These are phyloP conservation scores for Penicillium lagena DNA, from an alignment of 495 filamentous ascomycete genomes.

Conservation along the genomic window DNA sequence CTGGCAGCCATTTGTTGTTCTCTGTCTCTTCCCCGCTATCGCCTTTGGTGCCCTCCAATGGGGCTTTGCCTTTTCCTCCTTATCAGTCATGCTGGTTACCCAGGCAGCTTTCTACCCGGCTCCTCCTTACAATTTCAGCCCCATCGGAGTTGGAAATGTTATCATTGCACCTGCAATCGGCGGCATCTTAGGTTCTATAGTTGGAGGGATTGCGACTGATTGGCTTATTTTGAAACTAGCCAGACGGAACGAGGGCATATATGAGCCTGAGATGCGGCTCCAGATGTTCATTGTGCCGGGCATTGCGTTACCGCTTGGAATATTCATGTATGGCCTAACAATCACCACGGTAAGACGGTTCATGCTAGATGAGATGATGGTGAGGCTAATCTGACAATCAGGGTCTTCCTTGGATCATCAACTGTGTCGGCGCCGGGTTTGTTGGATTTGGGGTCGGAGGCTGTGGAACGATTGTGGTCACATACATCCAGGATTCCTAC, in stretches of 20 bases:
- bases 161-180: conserved; percentile 27
- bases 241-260: conserved; percentile 26
- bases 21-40: conserved; percentile 23
- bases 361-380: no score
- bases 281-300: conserved; percentile 12
- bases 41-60: conserved; percentile 24
- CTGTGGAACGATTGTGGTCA: conserved; percentile 1
- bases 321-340: conserved; percentile 14
- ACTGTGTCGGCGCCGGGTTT: background rate
- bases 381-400: no score
- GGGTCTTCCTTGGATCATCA: no score
- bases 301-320: conserved; percentile 2
- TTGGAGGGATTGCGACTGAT: conserved; percentile 25
- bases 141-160: conserved; percentile 25
- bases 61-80: conserved; percentile 17
- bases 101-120: conserved; percentile 15
- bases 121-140: conserved; percentile 30
- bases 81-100: conserved; percentile 18
- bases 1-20: conserved; percentile 12
- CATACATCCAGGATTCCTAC: conserved; percentile 24
- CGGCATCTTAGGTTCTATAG: conserved; percentile 21
- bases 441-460: background rate
- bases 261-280: conserved; percentile 32
- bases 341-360: background rate
- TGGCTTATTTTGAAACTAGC: conserved; percentile 21